Conservation (phyloP, 768 basidiomycete species). For the Cystofilobasidium macerans region DNA sequence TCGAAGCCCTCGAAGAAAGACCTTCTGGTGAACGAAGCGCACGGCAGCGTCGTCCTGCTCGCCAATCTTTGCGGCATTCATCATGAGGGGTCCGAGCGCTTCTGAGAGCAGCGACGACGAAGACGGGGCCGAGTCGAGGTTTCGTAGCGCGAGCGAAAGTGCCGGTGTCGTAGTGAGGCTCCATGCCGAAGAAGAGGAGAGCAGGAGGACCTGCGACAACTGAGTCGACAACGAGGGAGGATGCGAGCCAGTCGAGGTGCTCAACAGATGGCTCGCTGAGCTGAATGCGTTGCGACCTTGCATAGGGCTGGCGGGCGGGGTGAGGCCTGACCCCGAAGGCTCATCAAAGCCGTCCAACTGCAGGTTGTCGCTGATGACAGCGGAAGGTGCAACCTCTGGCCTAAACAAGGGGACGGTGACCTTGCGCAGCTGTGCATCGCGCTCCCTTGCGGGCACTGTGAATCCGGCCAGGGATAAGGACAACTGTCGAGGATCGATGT, state of each 20-base stretch:
- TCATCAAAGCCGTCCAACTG: neutral
- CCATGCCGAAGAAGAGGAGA: conserved; percentile 32
- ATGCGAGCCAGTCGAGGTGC: conserved; percentile 27
- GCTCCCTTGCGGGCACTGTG: conserved; percentile 13
- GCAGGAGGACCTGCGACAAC: conserved; percentile 31
- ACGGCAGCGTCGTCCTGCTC: conserved; percentile 18
- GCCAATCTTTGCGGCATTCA: conserved; percentile 7
- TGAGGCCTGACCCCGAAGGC: conserved; percentile 35
- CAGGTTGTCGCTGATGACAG: neutral
- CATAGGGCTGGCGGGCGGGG: conserved; percentile 35
- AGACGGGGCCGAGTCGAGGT: neutral
- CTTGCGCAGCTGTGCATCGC: conserved; percentile 20
- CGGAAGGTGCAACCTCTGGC: neutral
- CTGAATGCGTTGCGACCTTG: conserved; percentile 28
- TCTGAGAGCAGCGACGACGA: neutral
- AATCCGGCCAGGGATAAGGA: conserved; percentile 10
- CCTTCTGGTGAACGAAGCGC: conserved; percentile 22
- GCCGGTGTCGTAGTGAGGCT: conserved; percentile 17
- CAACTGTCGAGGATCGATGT: conserved; percentile 17
- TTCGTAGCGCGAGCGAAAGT: conserved; percentile 5
- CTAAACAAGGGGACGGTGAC: conserved; percentile 10
- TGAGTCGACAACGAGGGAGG: conserved; percentile 33
- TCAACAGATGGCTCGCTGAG: conserved; percentile 29
- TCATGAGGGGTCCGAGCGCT: conserved; percentile 17
- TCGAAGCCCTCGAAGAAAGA: conserved; percentile 15